Evolutionary conservation across 371 early-diverging fungal genomes (phyloP), one percentile per base, ranked within the genome.

Genomic region (Encephalitozoon cuniculi): DNA sequence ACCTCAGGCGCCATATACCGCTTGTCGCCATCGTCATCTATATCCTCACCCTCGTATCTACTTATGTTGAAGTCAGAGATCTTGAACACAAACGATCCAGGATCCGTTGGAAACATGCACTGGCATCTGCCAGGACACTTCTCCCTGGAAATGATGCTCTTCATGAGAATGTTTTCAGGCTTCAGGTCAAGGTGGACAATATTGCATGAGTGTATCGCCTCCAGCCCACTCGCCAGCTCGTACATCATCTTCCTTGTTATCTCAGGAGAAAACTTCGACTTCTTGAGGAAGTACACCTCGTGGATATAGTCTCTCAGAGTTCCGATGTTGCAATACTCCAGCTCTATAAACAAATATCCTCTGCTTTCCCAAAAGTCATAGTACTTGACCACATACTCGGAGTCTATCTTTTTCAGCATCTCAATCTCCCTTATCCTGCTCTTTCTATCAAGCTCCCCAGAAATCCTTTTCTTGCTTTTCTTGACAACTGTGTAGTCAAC

Each of bases 1-100:
- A 94, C 82, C 82, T 96, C 97, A 0, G 92, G 93, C 0, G 95
- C 94, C 87, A 96, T 88, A 74, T 96, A 96, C 40, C 87, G 87
- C 75, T 93, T 88, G 85, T 96, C 97, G 0, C 97, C 97, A 82
- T 96, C 96, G 87, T 37, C 82, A 75, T 34, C 84, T 81, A 82
- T 74, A 18, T 39, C 46, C 73, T 83, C 83, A 1, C 65, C 69
- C 15, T 52, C 54, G 9, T 64, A 67, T 49, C 75, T 71, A 46
- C 71, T 72, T 32, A 83, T 83, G 25, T 78, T 74, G 68, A 83
- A 79, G 68, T 83, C 83, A 34, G 81, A 77, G 25, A 83, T 75
- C 68, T 75, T 78, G 44, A 79, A 68, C 5, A 51, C 32, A 59
- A 59, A 59, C n/a, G 37, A 30, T 6, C 37, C 37, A 5, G 59